A percentile compares a stretch with the other conserved stretches of the same genome.
Conservation (phyloP, 805 yeast species). For the Myxozyma melibiosi region DNA sequence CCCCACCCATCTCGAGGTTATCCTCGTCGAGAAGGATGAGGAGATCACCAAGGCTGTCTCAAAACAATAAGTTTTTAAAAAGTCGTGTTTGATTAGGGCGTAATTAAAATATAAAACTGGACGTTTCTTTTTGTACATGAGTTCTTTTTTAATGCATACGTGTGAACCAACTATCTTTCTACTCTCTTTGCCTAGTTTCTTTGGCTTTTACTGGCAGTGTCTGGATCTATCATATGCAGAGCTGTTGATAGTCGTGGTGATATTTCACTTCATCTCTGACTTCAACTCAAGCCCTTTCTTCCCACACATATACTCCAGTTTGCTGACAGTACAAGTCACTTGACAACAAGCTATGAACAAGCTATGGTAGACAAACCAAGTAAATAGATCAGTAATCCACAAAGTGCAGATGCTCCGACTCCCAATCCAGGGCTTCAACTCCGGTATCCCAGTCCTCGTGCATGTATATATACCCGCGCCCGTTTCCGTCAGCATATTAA, state of each 20-base stretch:
- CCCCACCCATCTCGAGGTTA: constrained; percentile 98
- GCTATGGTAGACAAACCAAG: too few relatives aligned
- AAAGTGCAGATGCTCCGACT: background rate
- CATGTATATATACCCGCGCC: background rate
- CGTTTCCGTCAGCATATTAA: too few relatives aligned
- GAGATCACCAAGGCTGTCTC: constrained; percentile 78
- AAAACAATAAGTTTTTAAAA: constrained; percentile 4
- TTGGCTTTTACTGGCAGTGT: too few relatives aligned
- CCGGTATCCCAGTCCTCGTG: background rate
- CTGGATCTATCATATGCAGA: too few relatives aligned
- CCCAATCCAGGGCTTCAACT: background rate
- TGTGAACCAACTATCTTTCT: background rate
- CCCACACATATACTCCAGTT: too few relatives aligned
- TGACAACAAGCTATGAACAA: too few relatives aligned
- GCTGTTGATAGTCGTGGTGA: too few relatives aligned
- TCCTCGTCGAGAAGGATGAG: constrained; percentile 94
- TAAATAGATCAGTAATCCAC: background rate
- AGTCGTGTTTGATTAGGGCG: constrained; percentile 6
- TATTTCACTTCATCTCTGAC: too few relatives aligned
- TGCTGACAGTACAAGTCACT: too few relatives aligned
- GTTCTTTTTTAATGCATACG: constrained; percentile 9
- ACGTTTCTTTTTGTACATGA: constrained; percentile 10
- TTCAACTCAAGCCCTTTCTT: too few relatives aligned
- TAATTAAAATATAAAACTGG: constrained; percentile 6
- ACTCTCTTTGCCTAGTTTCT: too few relatives aligned